Conservation (phyloP, 2,329 filamentous ascomycete species). For the Zarea fungicola region DNA sequence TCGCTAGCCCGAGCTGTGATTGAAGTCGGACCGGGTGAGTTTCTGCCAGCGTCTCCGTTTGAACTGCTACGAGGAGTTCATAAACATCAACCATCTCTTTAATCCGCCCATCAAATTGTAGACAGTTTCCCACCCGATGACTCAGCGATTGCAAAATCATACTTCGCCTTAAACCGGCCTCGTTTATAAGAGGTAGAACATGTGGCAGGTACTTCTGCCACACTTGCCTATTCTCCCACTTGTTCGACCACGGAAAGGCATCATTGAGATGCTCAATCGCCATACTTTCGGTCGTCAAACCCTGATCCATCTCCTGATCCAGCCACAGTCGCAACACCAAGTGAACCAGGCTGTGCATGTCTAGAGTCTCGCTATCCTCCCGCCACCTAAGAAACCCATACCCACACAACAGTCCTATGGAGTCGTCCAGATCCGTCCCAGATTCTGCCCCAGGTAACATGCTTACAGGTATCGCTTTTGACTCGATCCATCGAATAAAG, state of each 20-base stretch:
- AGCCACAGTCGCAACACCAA: constrained; percentile 25
- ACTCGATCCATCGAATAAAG: constrained; percentile 36
- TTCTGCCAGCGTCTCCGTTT: constrained; percentile 3
- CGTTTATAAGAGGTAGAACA: constrained; percentile 3
- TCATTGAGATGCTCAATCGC: constrained; percentile 1
- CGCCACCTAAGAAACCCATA: constrained; percentile 27
- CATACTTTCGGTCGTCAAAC: constrained; percentile 1
- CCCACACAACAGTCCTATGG: constrained; percentile 24
- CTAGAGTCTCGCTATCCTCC: constrained; percentile 21
- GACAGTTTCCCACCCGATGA: not conserved
- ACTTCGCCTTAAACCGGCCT: not conserved
- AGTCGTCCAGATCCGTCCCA: constrained; percentile 18
- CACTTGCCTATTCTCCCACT: constrained; percentile 7
- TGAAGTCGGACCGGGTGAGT: constrained; percentile 1
- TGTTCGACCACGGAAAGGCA: not conserved
- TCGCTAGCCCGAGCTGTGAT: constrained; percentile 2
- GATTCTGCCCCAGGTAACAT: constrained; percentile 23
- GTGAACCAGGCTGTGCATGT: constrained; percentile 33
- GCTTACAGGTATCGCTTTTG: constrained; percentile 31
- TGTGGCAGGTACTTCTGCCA: constrained; percentile 8
- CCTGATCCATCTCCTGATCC: constrained; percentile 1
- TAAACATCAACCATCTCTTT: constrained; percentile 7
- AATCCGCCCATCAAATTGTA: constrained; percentile 8
- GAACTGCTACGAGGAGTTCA: constrained; percentile 3
- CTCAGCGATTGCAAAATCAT: not conserved